Percentiles rank a stretch among this genome's conserved stretches.
phyloP scores from a whole-genome alignment of 2,329 filamentous ascomycete species.

The Canariomyces notabilis region DNA sequence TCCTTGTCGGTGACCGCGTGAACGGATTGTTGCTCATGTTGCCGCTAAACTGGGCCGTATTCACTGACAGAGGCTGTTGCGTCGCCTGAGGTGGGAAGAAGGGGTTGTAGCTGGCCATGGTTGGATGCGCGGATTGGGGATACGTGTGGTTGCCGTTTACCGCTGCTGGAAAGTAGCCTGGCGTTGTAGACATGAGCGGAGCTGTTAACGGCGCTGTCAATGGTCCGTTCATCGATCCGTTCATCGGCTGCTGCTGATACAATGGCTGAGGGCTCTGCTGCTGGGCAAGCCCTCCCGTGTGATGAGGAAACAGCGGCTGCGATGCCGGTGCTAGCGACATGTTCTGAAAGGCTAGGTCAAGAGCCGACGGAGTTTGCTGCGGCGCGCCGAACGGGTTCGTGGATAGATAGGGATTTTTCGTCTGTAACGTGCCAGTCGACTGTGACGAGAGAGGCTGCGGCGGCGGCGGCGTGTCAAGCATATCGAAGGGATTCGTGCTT shows the following conservation, averaged over 20 bases:
- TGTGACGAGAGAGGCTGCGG: conserved; percentile 59
- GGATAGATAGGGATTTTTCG: conserved; percentile 52
- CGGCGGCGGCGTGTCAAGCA: conserved; percentile 52
- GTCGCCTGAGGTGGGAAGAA: conserved; percentile 41
- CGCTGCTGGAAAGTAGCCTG: conserved; percentile 34
- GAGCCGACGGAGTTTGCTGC: conserved; percentile 37
- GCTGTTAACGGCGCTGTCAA: conserved; percentile 31
- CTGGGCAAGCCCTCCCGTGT: conserved; percentile 55
- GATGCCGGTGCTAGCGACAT: conserved; percentile 58
- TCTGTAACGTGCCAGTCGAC: conserved; percentile 57
- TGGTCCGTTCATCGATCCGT: conserved; percentile 22
- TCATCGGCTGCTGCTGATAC: conserved; percentile 44
- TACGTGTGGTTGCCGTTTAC: conserved; percentile 43
- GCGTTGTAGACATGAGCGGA: conserved; percentile 38
- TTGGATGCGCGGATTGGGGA: conserved; percentile 35
- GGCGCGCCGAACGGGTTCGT: conserved; percentile 67
- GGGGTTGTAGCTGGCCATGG: conserved; percentile 46
- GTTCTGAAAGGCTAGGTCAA: conserved; percentile 69
- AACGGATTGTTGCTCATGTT: conserved; percentile 44
- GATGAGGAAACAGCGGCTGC: conserved; percentile 64
- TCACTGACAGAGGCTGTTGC: conserved; percentile 36
- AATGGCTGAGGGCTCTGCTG: conserved; percentile 34
- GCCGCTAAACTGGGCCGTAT: conserved; percentile 34
- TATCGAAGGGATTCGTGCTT: conserved; percentile 63
- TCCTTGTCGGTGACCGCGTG: conserved; percentile 44